Evolutionary conservation across 2,329 filamentous ascomycete species (phyloP), one percentile per base, ranked within the genome.

Genomic region (Colletotrichum incanum): DNA sequence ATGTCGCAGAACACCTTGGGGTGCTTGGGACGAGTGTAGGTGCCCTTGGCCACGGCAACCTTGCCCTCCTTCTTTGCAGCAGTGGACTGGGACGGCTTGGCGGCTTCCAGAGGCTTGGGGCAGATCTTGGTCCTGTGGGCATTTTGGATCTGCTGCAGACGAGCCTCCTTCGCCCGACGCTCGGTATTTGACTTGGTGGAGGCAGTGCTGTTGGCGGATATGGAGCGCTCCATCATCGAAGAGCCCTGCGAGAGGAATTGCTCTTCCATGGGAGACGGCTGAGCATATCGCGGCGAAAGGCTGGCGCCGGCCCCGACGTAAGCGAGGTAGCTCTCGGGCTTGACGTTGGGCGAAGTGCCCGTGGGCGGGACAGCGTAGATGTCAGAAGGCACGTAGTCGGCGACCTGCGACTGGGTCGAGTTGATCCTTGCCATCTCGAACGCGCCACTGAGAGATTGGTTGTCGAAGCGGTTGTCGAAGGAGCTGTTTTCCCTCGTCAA

Each of bases 1-100:
- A 89, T 84, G 1, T 83, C 79, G 80, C 95, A 97, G 78, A 88
- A 89, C 73, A 94, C 90, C 80, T 93, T 94, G 45, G 90, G 89
- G 73, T 93, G 91, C 76, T 90, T 89, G 34, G 93, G 93, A 20
- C 93, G 91, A 61, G 86, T 83, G 73, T 89, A 88, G 20, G 71
- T 78, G 65, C 83, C 80, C 75, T 84, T 87, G 34, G 79, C 7
- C 52, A 86, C 83, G 28, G 81, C 77, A 2, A 85, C 75, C 77
- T 88, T 89, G 34, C 81, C 80, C 41, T 84, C 83, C 65, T 82
- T 84, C 73, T 82, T 82, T 39, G 75, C 59, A 20, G 66, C 43
- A 34, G 74, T 71, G 14, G 73, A 67, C 31, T 76, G 76, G n/a
- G 73, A 73, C 34, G 77, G 70, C 70, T 76, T 80, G 52, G 75